A percentile compares a stretch with the other conserved stretches of the same genome.
These are phyloP conservation scores for Boletus edulis DNA, from an alignment of 768 basidiomycete species.

Conservation along the genomic window DNA sequence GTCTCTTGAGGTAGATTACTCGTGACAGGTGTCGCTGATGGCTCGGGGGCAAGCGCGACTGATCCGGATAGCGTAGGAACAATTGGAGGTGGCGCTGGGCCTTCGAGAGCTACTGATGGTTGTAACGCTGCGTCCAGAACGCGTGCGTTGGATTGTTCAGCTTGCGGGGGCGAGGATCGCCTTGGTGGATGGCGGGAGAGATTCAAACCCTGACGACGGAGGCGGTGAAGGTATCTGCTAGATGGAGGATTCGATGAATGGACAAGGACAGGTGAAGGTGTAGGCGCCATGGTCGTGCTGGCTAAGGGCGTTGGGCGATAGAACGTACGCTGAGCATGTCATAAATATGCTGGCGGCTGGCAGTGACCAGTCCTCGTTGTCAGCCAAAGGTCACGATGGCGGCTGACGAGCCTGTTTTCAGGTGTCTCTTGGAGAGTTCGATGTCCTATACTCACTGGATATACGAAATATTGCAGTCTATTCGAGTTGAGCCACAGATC, in stretches of 20 bases:
- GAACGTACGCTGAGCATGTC: constrained; percentile 1
- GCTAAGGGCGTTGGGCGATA: not conserved
- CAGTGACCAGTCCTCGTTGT: constrained; percentile 8
- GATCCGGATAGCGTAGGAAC: constrained; percentile 5
- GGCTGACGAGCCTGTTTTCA: constrained; percentile 19
- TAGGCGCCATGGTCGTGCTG: constrained; percentile 22
- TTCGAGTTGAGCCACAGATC: not conserved
- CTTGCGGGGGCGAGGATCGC: not conserved
- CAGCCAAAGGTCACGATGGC: constrained; percentile 13
- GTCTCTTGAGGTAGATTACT: not conserved
- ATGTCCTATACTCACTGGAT: no score
- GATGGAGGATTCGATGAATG: constrained; percentile 1
- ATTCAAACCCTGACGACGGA: constrained; percentile 15
- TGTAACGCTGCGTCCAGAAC: not conserved
- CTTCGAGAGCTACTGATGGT: constrained; percentile 8
- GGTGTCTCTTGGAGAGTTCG: not conserved
- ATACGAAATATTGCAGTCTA: no score
- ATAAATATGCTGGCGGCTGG: constrained; percentile 31
- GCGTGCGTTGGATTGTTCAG: constrained; percentile 7
- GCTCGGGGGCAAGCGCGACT: not conserved
- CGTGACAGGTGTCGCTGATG: constrained; percentile 1
- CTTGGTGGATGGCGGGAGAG: constrained; percentile 1
- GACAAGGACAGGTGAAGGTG: constrained; percentile 5
- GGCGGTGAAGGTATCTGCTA: constrained; percentile 7
- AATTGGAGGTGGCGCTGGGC: not conserved